Evolutionary conservation across 1,284 basidiomycete species (phyloP).

Genomic region (Phenoliferia sp.): DNA sequence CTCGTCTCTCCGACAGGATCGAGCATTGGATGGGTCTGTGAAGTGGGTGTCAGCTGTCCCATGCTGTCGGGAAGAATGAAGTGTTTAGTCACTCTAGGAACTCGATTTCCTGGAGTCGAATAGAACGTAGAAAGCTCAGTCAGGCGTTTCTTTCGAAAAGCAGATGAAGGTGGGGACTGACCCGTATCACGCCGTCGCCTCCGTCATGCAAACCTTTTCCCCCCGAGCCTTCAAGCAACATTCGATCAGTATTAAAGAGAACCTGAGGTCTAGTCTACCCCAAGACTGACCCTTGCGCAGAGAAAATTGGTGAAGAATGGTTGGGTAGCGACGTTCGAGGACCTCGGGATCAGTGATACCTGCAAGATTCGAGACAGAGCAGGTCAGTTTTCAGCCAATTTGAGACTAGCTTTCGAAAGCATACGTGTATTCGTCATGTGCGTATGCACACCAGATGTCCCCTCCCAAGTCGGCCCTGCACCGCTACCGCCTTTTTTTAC

Average conservation of each 20-base stretch:
- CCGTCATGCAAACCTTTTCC: conserved; percentile 74
- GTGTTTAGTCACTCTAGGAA: conserved; percentile 60
- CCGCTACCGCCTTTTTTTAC: conserved; percentile 93
- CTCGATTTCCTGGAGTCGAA: conserved; percentile 60
- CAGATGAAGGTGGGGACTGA: neutral
- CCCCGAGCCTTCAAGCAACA: conserved; percentile 59
- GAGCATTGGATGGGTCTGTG: conserved; percentile 67
- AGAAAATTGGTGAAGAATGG: conserved; percentile 43
- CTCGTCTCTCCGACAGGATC: conserved; percentile 79
- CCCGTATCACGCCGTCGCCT: conserved; percentile 77
- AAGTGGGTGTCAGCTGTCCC: neutral
- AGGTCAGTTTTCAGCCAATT: neutral
- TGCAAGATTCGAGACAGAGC: conserved; percentile 53
- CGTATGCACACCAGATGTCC: conserved; percentile 43
- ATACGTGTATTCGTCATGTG: conserved; percentile 35
- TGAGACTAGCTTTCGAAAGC: conserved; percentile 9
- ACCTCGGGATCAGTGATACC: conserved; percentile 54
- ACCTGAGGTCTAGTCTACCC: conserved; percentile 81
- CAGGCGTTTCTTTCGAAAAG: neutral
- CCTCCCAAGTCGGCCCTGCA: conserved; percentile 85
- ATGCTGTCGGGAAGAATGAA: neutral
- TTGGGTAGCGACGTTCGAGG: conserved; percentile 45
- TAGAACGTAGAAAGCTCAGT: neutral
- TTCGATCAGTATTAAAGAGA: conserved; percentile 44
- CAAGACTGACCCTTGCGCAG: conserved; percentile 49